These are phyloP conservation scores for Chlamydomonas sphaeroides DNA, from an alignment of 139 green algal species.

Conservation along the genomic window DNA sequence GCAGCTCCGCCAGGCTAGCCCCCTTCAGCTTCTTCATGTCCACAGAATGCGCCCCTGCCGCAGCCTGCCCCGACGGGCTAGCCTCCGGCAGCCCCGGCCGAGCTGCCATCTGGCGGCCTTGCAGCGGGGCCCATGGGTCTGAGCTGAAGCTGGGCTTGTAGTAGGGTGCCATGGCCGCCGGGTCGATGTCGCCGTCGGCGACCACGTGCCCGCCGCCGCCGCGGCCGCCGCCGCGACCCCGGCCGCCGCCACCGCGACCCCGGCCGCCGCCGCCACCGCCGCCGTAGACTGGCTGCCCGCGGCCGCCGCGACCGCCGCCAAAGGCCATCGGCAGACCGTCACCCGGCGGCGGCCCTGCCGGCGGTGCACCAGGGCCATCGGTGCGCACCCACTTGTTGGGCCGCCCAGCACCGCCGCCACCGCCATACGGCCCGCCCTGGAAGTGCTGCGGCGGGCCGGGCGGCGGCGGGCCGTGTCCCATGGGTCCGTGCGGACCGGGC, in stretches of 20 bases:
- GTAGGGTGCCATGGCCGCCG: conserved; percentile 10
- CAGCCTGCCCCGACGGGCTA: neutral
- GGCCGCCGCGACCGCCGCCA: too few species aligned
- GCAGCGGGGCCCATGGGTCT: conserved; percentile 42
- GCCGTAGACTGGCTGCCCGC: neutral
- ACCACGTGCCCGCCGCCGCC: neutral
- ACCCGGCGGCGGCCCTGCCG: too few species aligned
- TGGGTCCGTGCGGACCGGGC: neutral
- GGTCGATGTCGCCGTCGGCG: conserved; percentile 11
- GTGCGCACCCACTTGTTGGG: conserved; percentile 32
- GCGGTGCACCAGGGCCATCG: neutral
- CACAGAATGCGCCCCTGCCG: neutral
- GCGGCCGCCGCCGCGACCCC: neutral
- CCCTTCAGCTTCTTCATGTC: neutral
- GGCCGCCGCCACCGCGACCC: neutral
- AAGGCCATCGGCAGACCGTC: too few species aligned
- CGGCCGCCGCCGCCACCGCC: neutral
- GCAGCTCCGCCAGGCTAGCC: conserved; percentile 29
- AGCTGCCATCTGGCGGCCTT: neutral
- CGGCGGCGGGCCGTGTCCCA: too few species aligned
- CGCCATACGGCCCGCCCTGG: too few species aligned
- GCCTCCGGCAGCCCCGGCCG: neutral
- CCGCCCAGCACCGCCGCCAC: neutral
- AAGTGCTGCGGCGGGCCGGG: too few species aligned
- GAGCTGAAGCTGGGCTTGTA: conserved; percentile 50